phyloP scores from a whole-genome alignment of 2,329 filamentous ascomycete genomes.

The Colletotrichum tropicicola region DNA sequence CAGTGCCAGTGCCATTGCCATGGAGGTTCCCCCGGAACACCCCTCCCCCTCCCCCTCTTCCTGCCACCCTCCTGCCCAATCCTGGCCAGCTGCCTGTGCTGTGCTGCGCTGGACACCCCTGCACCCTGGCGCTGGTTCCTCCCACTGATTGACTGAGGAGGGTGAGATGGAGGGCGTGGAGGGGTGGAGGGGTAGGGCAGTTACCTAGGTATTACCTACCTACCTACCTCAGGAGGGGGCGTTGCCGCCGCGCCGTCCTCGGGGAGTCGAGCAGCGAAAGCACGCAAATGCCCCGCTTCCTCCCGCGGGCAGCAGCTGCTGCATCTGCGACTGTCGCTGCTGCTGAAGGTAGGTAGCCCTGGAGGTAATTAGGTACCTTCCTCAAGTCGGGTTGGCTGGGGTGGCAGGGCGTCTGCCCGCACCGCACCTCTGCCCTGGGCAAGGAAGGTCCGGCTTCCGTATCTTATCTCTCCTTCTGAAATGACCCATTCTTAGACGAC shows the following conservation, averaged over 20 bases:
- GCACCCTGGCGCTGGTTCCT: constrained; percentile 10
- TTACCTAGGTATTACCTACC: too few species aligned
- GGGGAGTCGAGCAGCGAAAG: constrained; percentile 6
- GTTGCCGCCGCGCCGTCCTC: constrained; percentile 18
- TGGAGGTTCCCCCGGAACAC: too few species aligned
- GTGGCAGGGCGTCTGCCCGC: too few species aligned
- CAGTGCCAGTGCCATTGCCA: too few species aligned
- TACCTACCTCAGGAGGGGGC: background rate
- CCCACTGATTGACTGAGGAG: constrained; percentile 19
- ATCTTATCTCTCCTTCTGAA: constrained; percentile 19
- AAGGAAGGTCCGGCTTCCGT: constrained; percentile 22
- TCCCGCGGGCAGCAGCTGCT: constrained; percentile 4
- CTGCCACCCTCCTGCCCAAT: background rate
- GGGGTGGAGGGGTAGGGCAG: constrained; percentile 24
- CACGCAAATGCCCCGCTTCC: constrained; percentile 19
- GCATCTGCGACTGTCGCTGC: background rate
- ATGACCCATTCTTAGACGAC: background rate
- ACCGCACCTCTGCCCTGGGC: too few species aligned
- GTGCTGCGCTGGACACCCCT: constrained; percentile 6
- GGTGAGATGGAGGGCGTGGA: constrained; percentile 19
- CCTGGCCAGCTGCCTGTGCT: constrained; percentile 7
- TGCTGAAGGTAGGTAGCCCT: background rate
- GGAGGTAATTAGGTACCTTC: too few species aligned
- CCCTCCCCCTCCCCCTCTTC: background rate
- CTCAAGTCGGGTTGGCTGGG: too few species aligned